phyloP scores from a whole-genome alignment of 768 basidiomycete genomes.

The Kwoniella sp. region DNA sequence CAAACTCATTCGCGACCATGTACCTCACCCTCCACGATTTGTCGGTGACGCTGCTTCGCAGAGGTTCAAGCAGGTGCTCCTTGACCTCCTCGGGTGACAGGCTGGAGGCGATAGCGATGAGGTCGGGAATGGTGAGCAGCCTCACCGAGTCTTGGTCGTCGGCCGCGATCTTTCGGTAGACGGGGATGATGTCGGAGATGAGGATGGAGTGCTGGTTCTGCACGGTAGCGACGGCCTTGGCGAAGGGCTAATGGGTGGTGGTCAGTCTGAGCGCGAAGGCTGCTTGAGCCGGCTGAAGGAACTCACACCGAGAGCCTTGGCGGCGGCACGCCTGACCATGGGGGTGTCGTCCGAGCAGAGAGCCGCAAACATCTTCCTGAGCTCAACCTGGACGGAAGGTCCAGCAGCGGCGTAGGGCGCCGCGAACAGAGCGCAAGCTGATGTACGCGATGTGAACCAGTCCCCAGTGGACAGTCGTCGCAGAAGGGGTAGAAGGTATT shows the following conservation, averaged over 20 bases:
- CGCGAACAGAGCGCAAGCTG: slow-evolving; percentile 87
- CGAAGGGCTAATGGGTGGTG: slow-evolving; percentile 60
- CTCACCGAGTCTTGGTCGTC: slow-evolving; percentile 99
- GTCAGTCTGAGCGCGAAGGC: too few relatives aligned
- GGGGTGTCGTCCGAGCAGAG: slow-evolving; percentile 93
- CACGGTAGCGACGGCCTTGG: slow-evolving; percentile 62
- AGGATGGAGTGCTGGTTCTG: slow-evolving; percentile 62
- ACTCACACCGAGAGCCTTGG: slow-evolving; percentile 91
- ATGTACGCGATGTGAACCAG: slow-evolving; percentile 98
- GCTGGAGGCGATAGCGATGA: slow-evolving; percentile 84
- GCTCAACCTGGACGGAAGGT: slow-evolving; percentile 61
- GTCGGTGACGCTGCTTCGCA: slow-evolving; percentile 81
- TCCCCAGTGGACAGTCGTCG: slow-evolving; percentile 85
- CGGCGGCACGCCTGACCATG: slow-evolving; percentile 94
- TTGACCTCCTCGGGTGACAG: slow-evolving; percentile 84
- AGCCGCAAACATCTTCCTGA: slow-evolving; percentile 75
- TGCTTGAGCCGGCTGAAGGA: not conserved
- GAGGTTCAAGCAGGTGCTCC: slow-evolving; percentile 78
- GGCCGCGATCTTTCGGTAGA: slow-evolving; percentile 86
- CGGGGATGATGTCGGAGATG: slow-evolving; percentile 76
- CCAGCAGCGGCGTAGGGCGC: slow-evolving; percentile 66
- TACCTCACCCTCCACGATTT: slow-evolving; percentile 99
- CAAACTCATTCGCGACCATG: slow-evolving; percentile 97
- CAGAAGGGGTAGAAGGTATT: slow-evolving; percentile 84
- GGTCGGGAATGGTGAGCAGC: slow-evolving; percentile 86